Evolutionary conservation across 2,329 filamentous ascomycete species (phyloP).

Genomic region (Amesomyces nigricolor): DNA sequence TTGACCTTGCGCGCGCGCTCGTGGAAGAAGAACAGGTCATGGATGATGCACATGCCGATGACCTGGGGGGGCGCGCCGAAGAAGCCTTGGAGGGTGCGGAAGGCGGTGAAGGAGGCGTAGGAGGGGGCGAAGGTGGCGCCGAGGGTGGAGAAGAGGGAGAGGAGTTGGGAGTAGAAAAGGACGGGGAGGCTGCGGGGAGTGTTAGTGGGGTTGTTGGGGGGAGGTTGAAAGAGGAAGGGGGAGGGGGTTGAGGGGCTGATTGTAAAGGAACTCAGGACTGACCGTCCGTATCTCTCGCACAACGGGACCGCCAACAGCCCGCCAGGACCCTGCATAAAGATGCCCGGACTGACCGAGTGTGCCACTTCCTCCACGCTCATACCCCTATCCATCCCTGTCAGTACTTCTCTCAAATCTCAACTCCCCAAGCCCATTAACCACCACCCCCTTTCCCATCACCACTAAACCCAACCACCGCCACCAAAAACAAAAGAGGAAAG

Average conservation of each 20-base stretch:
- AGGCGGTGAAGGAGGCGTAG: slow-evolving; percentile 26
- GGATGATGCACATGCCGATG: slow-evolving; percentile 29
- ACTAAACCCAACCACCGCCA: too few relatives aligned
- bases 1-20: slow-evolving; percentile 35
- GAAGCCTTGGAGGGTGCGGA: slow-evolving; percentile 36
- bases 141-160: slow-evolving; percentile 26
- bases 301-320: slow-evolving; percentile 17
- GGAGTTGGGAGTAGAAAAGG: slow-evolving; percentile 30
- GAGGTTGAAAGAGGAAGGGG: too few relatives aligned
- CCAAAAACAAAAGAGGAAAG: too few relatives aligned
- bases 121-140: slow-evolving; percentile 23
- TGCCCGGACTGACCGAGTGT: slow-evolving; percentile 17
- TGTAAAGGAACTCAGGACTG: neutral
- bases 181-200: slow-evolving; percentile 10
- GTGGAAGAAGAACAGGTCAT: slow-evolving; percentile 46
- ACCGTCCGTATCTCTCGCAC: slow-evolving; percentile 17
- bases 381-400: too few relatives aligned
- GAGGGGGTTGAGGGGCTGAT: too few relatives aligned
- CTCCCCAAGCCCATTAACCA: too few relatives aligned
- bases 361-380: slow-evolving; percentile 2
- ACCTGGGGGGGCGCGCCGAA: slow-evolving; percentile 43
- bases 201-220: too few relatives aligned
- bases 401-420: too few relatives aligned
- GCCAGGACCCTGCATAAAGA: slow-evolving; percentile 18
- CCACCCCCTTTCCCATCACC: too few relatives aligned